Evolutionary conservation across 257 asterid genomes (phyloP).

Genomic region (Eustoma russellianum): DNA sequence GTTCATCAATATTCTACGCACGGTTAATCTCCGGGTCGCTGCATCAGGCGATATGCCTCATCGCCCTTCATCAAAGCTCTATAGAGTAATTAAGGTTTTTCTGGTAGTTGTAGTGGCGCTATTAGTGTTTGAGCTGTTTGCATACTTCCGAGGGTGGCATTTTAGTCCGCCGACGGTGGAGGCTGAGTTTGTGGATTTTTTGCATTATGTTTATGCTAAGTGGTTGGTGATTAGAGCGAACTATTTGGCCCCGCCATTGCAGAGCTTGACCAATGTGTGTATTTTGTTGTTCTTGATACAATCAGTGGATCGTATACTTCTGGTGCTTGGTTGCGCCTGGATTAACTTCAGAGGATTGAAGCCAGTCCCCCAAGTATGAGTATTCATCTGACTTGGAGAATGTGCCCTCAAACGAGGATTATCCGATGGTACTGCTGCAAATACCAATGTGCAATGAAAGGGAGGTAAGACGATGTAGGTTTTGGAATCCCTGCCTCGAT

Average conservation of each 20-base stretch:
- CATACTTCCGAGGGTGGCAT: slow-evolving; percentile 80
- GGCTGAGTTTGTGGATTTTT: slow-evolving; percentile 48
- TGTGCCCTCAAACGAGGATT: slow-evolving; percentile 26
- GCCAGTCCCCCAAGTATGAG: slow-evolving; percentile 47
- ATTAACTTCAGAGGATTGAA: slow-evolving; percentile 57
- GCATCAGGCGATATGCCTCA: slow-evolving; percentile 17
- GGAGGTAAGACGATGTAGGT: slow-evolving; percentile 87
- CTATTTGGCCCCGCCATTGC: slow-evolving; percentile 74
- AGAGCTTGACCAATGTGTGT: slow-evolving; percentile 67
- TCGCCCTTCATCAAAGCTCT: slow-evolving; percentile 45
- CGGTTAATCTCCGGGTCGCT: slow-evolving; percentile 56
- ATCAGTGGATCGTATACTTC: slow-evolving; percentile 53
- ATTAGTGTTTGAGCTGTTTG: slow-evolving; percentile 53
- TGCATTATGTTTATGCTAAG: slow-evolving; percentile 59
- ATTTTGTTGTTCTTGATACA: slow-evolving; percentile 67
- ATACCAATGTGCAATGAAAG: slow-evolving; percentile 95
- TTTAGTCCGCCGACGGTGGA: slow-evolving; percentile 75
- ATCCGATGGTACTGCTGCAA: slow-evolving; percentile 83
- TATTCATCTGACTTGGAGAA: slow-evolving; percentile 32
- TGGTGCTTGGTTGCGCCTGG: slow-evolving; percentile 76
- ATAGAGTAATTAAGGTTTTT: slow-evolving; percentile 48
- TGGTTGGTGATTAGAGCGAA: slow-evolving; percentile 69
- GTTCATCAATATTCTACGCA: slow-evolving; percentile 41
- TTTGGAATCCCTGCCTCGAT: slow-evolving; percentile 27
- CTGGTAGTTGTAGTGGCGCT: slow-evolving; percentile 35